Base-by-base conservation (phyloP, 805 yeast genomes). In the Candida jianshihensis region DNA sequence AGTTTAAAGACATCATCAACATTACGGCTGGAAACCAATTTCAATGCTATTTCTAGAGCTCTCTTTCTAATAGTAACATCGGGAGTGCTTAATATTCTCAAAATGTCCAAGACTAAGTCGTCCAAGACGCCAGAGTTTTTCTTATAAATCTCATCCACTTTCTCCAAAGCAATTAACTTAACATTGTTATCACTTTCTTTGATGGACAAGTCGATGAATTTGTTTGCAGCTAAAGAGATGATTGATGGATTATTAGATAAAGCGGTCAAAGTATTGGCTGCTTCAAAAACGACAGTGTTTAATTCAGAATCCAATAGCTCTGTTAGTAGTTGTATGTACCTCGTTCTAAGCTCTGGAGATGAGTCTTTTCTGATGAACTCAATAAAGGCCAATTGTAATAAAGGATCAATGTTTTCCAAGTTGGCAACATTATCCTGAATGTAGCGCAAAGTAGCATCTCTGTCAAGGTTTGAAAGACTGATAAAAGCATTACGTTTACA, bases 401-500 rank as follows among this genome's bases (percentile, higher is more conserved):
- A 66, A 36, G 95, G 84, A 51, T 90, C 97, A 44, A 84, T 64
- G 11, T 74, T 61, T 34, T 76, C 76, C 44, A 89, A 67, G 19
- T 69, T 57, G 16, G 71, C 56, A 43, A 80, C 64, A 54, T 80
- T 77, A 29, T 80, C 79, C 60, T 84, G 92, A 44, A 92, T 72
- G 61, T 78, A 92, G 43, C 74, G 75, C 51, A 87, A 74, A 18
- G 97, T 95, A 27, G 82, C 77, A 38, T 81, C 92, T 54, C 96
- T 76, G 59, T 84, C 82, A 54, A 94, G 68, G 48, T 77, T 81
- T 28, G 94, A 75, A 43, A 92, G 68, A 44, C 92, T 86, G 36
- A 88, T 79, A 58, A 92, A 94, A 3, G 97, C 97, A 60, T 92
- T 92, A 61, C 98, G 78, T 58, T 84, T 84, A 66, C 97, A 90